These are phyloP conservation scores for Phytophthora idaei DNA, from an alignment of 352 stramenopile genomes.

Conservation along the genomic window DNA sequence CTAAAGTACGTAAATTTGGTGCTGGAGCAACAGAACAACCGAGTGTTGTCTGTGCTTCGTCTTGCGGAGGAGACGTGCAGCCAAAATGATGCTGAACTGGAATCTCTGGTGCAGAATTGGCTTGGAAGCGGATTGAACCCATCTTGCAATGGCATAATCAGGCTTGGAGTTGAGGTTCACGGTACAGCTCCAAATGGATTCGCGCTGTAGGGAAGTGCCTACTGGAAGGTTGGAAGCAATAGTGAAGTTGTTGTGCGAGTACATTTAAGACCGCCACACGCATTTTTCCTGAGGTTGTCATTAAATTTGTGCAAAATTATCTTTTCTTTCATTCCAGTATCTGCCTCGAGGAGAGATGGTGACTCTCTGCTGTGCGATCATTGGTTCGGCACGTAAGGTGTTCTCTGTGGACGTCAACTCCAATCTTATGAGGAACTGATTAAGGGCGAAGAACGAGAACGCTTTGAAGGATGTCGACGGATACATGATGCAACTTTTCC, in stretches of 20 bases:
- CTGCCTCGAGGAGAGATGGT: too few relatives aligned
- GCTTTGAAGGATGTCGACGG: too few relatives aligned
- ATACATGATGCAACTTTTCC: too few relatives aligned
- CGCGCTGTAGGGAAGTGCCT: not conserved
- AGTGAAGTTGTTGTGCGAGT: not conserved
- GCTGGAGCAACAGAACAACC: constrained; percentile 20
- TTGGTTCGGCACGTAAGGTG: too few relatives aligned
- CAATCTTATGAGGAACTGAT: too few relatives aligned
- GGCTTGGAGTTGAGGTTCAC: not conserved
- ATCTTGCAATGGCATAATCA: not conserved
- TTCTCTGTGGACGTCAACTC: too few relatives aligned
- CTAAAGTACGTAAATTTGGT: constrained; percentile 9
- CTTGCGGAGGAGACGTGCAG: constrained; percentile 11
- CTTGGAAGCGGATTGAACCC: not conserved
- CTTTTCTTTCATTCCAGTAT: too few relatives aligned
- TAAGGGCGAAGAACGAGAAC: too few relatives aligned
- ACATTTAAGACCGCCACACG: too few relatives aligned
- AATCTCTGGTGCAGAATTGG: constrained; percentile 5
- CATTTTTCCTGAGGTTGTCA: too few relatives aligned
- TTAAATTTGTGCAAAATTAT: too few relatives aligned
- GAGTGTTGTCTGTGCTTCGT: constrained; percentile 13
- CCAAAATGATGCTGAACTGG: constrained; percentile 17
- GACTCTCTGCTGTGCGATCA: too few relatives aligned
- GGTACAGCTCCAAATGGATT: not conserved
- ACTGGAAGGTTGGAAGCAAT: not conserved